Conservation (phyloP, 495 filamentous ascomycete species). For the Penicillium ucsense region DNA sequence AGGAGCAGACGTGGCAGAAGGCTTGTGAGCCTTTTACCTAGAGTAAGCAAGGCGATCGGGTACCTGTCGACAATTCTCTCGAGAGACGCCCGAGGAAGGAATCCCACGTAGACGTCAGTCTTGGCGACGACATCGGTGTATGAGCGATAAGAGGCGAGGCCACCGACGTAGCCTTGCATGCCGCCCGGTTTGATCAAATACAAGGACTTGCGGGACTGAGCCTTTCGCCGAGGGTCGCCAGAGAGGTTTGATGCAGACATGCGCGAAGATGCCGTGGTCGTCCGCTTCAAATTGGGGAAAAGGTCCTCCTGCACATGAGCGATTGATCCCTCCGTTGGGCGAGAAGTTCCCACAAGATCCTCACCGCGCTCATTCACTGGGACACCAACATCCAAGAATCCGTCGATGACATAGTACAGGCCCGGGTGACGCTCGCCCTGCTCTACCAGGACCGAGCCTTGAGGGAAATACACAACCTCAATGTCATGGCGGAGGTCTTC, state of each 20-base stretch:
- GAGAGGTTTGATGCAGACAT: slow-evolving; percentile 19
- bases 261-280: slow-evolving; percentile 38
- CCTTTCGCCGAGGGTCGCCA: slow-evolving; percentile 38
- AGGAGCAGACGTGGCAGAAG: slow-evolving; percentile 84
- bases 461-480: slow-evolving; percentile 96
- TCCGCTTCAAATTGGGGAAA: slow-evolving; percentile 41
- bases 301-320: slow-evolving; percentile 30
- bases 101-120: slow-evolving; percentile 97
- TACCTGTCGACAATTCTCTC: slow-evolving; percentile 88
- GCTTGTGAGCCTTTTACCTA: slow-evolving; percentile 88
- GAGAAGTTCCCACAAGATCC: slow-evolving; percentile 29
- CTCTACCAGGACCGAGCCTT: slow-evolving; percentile 92
- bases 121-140: slow-evolving; percentile 96
- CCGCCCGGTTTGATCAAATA: slow-evolving; percentile 93
- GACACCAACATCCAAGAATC: slow-evolving; percentile 87
- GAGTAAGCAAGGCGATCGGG: slow-evolving; percentile 82
- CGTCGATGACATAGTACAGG: slow-evolving; percentile 95
- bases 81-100: slow-evolving; percentile 75
- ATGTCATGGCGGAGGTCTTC: slow-evolving; percentile 79
- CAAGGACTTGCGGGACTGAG: slow-evolving; percentile 56
- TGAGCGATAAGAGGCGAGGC: slow-evolving; percentile 86
- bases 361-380: slow-evolving; percentile 46
- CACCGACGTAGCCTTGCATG: slow-evolving; percentile 87
- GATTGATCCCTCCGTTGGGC: slow-evolving; percentile 8
- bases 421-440: slow-evolving; percentile 94